Conservation (phyloP, 1,284 basidiomycete genomes). For the Heterobasidion irregulare region DNA sequence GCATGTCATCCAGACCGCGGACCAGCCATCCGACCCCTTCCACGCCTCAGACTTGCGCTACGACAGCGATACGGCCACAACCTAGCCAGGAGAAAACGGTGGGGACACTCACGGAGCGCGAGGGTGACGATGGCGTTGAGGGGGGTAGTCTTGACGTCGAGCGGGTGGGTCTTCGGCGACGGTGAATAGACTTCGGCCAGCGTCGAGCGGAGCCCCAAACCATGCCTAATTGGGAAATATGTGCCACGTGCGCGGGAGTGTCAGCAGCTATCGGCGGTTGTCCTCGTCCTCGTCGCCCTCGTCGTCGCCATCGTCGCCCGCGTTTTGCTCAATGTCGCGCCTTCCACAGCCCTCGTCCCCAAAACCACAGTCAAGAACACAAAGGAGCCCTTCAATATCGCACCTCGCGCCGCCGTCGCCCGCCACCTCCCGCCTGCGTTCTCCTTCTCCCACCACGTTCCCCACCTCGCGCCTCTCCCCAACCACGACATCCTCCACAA, state of each 20-base stretch:
- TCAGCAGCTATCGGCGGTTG: too few relatives aligned
- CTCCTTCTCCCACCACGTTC: slow-evolving; percentile 9
- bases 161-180: slow-evolving; percentile 16
- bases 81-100: slow-evolving; percentile 7
- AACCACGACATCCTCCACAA: neutral
- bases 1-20: slow-evolving; percentile 19
- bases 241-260: neutral
- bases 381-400: slow-evolving; percentile 5
- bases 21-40: slow-evolving; percentile 20
- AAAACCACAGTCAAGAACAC: slow-evolving; percentile 22
- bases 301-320: neutral
- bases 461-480: neutral
- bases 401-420: slow-evolving; percentile 6
- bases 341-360: slow-evolving; percentile 37
- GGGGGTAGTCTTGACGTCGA: slow-evolving; percentile 24
- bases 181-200: slow-evolving; percentile 1
- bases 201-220: slow-evolving; percentile 5
- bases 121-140: slow-evolving; percentile 19
- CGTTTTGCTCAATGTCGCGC: slow-evolving; percentile 33
- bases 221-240: neutral
- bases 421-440: slow-evolving; percentile 12
- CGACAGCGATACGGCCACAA: slow-evolving; percentile 5
- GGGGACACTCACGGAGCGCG: slow-evolving; percentile 22
- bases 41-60: slow-evolving; percentile 3
- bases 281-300: too few relatives aligned